phyloP scores from a whole-genome alignment of 495 filamentous ascomycete species.

The Pseudevernia furfuracea region DNA sequence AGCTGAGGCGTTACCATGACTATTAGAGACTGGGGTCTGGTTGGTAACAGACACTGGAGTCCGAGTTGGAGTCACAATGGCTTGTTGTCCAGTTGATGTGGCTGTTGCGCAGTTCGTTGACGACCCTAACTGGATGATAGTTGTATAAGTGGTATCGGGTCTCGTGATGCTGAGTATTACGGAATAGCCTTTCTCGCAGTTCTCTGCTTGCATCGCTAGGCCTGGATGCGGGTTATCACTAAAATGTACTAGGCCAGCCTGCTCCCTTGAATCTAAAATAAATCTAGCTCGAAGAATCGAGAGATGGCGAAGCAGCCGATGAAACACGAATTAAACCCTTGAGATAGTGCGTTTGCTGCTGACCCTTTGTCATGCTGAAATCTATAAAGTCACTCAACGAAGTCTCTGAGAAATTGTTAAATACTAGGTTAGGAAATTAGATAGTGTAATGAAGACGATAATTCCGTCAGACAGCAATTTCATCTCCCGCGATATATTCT shows the following conservation, averaged over 20 bases:
- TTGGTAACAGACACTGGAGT: constrained; percentile 8
- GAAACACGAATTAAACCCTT: constrained; percentile 5
- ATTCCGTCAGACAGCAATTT: neutral
- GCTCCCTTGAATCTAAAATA: neutral
- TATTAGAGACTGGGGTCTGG: constrained; percentile 2
- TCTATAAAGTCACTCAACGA: constrained; percentile 23
- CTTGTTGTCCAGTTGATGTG: neutral
- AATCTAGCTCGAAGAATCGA: constrained; percentile 9
- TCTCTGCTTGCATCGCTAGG: constrained; percentile 8
- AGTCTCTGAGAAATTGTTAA: neutral
- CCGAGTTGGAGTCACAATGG: neutral
- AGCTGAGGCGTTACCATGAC: constrained; percentile 9
- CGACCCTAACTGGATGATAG: constrained; percentile 6
- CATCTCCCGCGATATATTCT: neutral
- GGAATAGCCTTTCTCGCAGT: constrained; percentile 7
- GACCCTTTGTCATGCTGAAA: neutral
- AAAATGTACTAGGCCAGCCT: neutral
- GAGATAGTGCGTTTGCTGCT: neutral
- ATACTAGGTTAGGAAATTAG: neutral
- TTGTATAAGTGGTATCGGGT: constrained; percentile 13
- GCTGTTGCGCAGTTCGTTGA: constrained; percentile 7
- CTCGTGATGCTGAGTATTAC: constrained; percentile 9
- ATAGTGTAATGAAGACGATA: neutral
- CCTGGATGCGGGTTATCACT: neutral
- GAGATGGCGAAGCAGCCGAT: constrained; percentile 7